Percentiles rank a stretch among this genome's conserved stretches.
Evolutionary conservation across 768 basidiomycete species (phyloP).

Genomic region (Phylloporus scabripes): DNA sequence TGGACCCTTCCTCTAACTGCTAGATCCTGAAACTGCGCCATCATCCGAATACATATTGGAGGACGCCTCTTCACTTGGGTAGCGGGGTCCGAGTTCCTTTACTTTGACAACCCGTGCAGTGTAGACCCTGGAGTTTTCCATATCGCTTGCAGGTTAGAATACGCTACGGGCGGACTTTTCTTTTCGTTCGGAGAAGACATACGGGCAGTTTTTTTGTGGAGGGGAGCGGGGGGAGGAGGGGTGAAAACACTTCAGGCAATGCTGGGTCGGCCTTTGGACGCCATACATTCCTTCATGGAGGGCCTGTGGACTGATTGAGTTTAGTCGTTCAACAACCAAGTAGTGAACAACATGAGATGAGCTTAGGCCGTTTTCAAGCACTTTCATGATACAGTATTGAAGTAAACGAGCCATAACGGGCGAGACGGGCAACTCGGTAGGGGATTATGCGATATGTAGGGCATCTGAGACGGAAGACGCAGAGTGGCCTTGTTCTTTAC

Average conservation of each 20-base stretch:
- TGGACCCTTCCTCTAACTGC: constrained; percentile 29
- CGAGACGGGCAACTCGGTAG: too few relatives aligned
- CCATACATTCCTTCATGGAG: constrained; percentile 20
- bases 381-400: too few relatives aligned
- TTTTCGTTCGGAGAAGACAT: constrained; percentile 27
- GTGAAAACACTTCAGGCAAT: constrained; percentile 27
- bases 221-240: constrained; percentile 38
- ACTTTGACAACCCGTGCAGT: constrained; percentile 38
- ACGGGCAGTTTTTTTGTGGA: constrained; percentile 18
- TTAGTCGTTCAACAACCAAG: too few relatives aligned
- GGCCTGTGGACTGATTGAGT: too few relatives aligned
- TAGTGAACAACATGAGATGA: too few relatives aligned
- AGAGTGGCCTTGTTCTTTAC: too few relatives aligned
- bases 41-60: constrained; percentile 11
- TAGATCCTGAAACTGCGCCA: constrained; percentile 23
- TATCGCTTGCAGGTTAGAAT: constrained; percentile 31
- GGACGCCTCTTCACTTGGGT: constrained; percentile 18
- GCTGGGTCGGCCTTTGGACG: constrained; percentile 17
- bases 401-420: too few relatives aligned
- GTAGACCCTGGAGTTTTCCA: constrained; percentile 30
- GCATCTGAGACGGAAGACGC: too few relatives aligned
- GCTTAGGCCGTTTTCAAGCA: too few relatives aligned
- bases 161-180: constrained; percentile 31
- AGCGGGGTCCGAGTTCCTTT: constrained; percentile 27
- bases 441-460: too few relatives aligned